Conservation (phyloP, 2,329 filamentous ascomycete species). For the Zopfia rhizophila region DNA sequence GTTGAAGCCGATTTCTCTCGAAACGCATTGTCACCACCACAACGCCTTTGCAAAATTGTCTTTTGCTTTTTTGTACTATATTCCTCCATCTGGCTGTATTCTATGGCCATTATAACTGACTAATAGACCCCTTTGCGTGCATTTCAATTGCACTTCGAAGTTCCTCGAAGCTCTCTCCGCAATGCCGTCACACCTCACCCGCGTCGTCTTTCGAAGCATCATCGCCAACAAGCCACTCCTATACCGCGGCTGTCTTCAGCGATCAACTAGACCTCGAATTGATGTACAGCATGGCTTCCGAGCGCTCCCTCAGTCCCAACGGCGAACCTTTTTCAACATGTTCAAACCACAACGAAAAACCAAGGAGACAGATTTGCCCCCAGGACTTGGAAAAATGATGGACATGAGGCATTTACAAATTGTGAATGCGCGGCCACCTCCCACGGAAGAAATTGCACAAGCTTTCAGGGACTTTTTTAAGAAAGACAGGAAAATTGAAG, state of each 20-base stretch:
- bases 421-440: conserved; percentile 72
- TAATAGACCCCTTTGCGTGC: conserved; percentile 7
- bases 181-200: conserved; percentile 71
- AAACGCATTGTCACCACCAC: too few relatives aligned
- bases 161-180: conserved; percentile 22
- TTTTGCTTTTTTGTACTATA: conserved; percentile 19
- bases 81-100: conserved; percentile 11
- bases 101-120: conserved; percentile 23
- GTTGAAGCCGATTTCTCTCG: too few relatives aligned
- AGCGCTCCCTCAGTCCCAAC: conserved; percentile 44
- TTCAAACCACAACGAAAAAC: conserved; percentile 69
- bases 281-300: conserved; percentile 32
- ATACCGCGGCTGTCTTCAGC: conserved; percentile 57
- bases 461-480: conserved; percentile 56
- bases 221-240: conserved; percentile 62
- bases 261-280: conserved; percentile 36
- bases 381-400: conserved; percentile 77
- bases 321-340: conserved; percentile 71
- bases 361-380: conserved; percentile 72
- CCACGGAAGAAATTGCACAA: conserved; percentile 68
- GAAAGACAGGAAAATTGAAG: conserved; percentile 34
- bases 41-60: conserved; percentile 4
- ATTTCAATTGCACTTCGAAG: conserved; percentile 23
- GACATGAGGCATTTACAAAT: conserved; percentile 72
- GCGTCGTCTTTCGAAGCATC: conserved; percentile 68